A percentile compares a stretch with the other conserved stretches of the same genome.
Conservation (phyloP, 2,329 filamentous ascomycete species). For the Penicillium sp. region DNA sequence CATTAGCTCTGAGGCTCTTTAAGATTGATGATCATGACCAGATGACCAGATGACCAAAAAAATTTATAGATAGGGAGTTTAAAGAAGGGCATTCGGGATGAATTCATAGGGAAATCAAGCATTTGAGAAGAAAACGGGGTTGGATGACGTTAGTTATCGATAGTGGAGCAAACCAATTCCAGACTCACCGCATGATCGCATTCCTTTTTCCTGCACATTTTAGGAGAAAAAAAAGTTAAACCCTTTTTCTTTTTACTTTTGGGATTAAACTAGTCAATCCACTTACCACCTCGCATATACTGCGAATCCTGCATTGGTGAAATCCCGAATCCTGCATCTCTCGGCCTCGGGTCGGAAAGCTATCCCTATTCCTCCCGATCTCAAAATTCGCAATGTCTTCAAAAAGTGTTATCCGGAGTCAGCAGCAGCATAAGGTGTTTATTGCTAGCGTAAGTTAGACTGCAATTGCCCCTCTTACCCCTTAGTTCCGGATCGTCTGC, state of each 20-base stretch:
- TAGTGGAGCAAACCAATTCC: conserved; percentile 25
- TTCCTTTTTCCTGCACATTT: background rate
- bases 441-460: conserved; percentile 24
- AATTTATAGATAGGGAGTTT: background rate
- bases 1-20: background rate
- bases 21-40: background rate
- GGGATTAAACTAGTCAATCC: background rate
- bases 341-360: conserved; percentile 16
- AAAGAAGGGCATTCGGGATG: background rate
- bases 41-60: background rate
- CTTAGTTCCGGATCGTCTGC: background rate
- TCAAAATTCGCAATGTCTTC: conserved; percentile 18
- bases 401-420: conserved; percentile 18
- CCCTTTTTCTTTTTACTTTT: background rate
- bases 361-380: conserved; percentile 24
- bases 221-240: background rate
- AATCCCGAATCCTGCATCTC: conserved; percentile 2
- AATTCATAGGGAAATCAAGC: background rate
- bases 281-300: background rate
- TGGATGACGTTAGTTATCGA: conserved; percentile 22
- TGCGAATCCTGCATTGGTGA: conserved; percentile 9
- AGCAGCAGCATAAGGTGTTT: conserved; percentile 25
- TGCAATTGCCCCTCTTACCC: background rate
- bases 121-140: background rate
- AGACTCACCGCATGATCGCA: conserved; percentile 24